Conservation (phyloP, 179 eudicot species). For the Spinacia oleracea region DNA sequence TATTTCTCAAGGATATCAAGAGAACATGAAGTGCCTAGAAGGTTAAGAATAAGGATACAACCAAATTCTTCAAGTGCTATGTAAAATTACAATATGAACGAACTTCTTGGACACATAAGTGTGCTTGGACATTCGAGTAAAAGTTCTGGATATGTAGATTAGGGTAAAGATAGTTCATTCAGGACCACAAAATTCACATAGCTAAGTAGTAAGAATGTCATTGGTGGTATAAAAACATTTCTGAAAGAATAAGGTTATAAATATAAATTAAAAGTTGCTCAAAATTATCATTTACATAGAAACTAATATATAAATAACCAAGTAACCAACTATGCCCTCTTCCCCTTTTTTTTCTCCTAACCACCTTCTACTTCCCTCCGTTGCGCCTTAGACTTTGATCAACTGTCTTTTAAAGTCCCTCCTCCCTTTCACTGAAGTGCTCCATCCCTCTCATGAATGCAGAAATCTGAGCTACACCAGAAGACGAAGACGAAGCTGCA, state of each 20-base stretch:
- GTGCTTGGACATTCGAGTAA: not conserved
- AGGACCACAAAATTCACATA: not conserved
- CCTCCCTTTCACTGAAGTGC: not conserved
- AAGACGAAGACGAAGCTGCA: too few relatives aligned
- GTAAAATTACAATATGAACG: not conserved
- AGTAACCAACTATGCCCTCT: too few relatives aligned
- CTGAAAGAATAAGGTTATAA: too few relatives aligned
- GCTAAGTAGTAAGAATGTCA: not conserved
- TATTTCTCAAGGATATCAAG: not conserved
- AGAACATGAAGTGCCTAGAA: not conserved
- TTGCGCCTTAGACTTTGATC: not conserved
- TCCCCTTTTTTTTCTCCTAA: too few relatives aligned
- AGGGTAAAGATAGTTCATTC: not conserved
- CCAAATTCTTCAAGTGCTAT: not conserved
- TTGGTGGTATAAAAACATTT: too few relatives aligned
- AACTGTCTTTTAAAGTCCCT: not conserved
- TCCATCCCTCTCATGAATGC: not conserved
- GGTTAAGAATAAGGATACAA: not conserved
- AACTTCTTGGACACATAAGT: not conserved
- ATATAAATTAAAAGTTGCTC: not conserved
- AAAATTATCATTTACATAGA: too few relatives aligned
- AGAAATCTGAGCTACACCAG: not conserved
- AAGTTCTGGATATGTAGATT: not conserved
- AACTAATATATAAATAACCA: too few relatives aligned
- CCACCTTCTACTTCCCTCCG: not conserved